Percentiles rank a stretch among this genome's conserved stretches.
phyloP scores from a whole-genome alignment of 2,329 filamentous ascomycete genomes.

The Colletotrichum paranaense region DNA sequence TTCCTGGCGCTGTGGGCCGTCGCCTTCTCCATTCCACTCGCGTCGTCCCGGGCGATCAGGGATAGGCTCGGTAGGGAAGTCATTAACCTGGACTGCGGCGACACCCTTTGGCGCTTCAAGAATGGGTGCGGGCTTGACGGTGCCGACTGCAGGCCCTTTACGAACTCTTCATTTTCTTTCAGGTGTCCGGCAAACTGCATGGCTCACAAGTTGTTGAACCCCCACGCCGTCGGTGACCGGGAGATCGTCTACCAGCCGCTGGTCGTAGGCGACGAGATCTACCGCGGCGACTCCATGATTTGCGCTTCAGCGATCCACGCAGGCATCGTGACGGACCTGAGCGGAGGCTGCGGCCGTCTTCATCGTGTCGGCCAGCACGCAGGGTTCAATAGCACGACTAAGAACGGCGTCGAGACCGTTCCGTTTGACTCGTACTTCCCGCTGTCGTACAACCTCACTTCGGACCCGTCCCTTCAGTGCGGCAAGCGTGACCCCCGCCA shows the following conservation, averaged over 20 bases:
- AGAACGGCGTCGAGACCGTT: constrained; percentile 79
- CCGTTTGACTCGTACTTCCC: constrained; percentile 92
- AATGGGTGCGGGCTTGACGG: constrained; percentile 76
- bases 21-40: constrained; percentile 20
- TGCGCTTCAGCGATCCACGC: constrained; percentile 88
- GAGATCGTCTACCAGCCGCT: constrained; percentile 72
- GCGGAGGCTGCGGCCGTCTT: constrained; percentile 86
- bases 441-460: constrained; percentile 82
- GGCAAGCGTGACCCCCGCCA: constrained; percentile 83
- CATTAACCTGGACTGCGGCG: constrained; percentile 24
- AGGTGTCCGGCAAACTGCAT: constrained; percentile 80
- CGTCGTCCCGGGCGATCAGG: constrained; percentile 18
- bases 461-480: constrained; percentile 65
- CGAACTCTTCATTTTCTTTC: constrained; percentile 76
- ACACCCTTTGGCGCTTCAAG: constrained; percentile 29
- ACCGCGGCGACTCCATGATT: constrained; percentile 90
- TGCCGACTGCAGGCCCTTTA: constrained; percentile 79
- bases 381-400: constrained; percentile 71
- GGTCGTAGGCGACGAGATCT: constrained; percentile 79
- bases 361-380: constrained; percentile 75
- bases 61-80: constrained; percentile 6
- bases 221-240: constrained; percentile 78
- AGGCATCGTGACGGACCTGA: constrained; percentile 76
- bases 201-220: constrained; percentile 73
- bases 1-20: constrained; percentile 19